Conservation (phyloP, 495 filamentous ascomycete genomes). For the Hypoxylon fuscum region DNA sequence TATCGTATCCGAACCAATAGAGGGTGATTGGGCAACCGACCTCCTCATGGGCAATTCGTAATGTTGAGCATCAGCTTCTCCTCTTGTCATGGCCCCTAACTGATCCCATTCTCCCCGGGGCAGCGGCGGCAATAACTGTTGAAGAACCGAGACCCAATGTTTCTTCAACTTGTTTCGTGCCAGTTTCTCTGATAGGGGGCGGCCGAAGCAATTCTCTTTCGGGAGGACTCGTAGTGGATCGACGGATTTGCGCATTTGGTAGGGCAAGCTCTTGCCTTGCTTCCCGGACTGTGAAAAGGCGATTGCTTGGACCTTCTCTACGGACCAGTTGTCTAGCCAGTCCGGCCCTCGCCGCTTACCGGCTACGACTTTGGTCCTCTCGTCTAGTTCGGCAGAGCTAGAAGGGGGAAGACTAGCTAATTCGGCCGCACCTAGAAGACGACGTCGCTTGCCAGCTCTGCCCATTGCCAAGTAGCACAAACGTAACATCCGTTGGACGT, state of each 20-base stretch:
- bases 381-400: constrained; percentile 48
- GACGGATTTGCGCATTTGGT: constrained; percentile 52
- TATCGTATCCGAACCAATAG: not conserved
- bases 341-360: constrained; percentile 32
- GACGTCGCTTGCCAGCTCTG: constrained; percentile 72
- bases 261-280: constrained; percentile 35
- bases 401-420: constrained; percentile 49
- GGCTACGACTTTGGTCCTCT: too few species aligned
- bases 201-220: constrained; percentile 69
- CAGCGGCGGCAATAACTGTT: constrained; percentile 75
- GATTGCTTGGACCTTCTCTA: constrained; percentile 45
- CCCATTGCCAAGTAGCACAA: constrained; percentile 78
- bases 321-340: constrained; percentile 57
- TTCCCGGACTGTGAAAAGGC: constrained; percentile 44
- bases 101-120: constrained; percentile 69
- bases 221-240: constrained; percentile 63
- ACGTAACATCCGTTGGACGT: constrained; percentile 65
- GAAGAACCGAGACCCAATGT: constrained; percentile 66
- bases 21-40: constrained; percentile 25
- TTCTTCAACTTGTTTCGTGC: constrained; percentile 65
- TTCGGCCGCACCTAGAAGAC: constrained; percentile 65
- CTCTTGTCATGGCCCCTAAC: constrained; percentile 67
- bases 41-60: constrained; percentile 44
- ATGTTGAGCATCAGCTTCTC: constrained; percentile 55
- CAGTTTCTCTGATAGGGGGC: constrained; percentile 62